phyloP scores from a whole-genome alignment of 1,284 basidiomycete genomes.

The Pseudozyma flocculosa region DNA sequence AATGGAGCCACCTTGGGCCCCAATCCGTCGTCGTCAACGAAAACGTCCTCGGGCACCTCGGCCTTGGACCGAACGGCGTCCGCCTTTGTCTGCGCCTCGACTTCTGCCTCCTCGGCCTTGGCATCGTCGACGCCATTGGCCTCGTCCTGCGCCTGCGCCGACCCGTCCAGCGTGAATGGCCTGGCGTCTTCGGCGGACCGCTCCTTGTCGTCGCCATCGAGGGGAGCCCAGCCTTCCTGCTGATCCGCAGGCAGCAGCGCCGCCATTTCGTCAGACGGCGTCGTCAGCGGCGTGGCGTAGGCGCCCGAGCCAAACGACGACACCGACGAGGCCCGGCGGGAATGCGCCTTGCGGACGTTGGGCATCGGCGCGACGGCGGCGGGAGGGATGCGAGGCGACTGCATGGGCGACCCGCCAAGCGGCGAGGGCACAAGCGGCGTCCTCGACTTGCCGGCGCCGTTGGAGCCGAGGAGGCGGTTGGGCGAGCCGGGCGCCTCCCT shows the following conservation, averaged over 20 bases:
- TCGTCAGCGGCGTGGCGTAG: slow-evolving; percentile 37
- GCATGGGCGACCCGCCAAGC: neutral
- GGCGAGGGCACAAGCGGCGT: neutral
- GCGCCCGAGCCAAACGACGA: slow-evolving; percentile 36
- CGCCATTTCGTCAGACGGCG: slow-evolving; percentile 37
- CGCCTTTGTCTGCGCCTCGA: neutral
- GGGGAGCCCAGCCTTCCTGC: neutral
- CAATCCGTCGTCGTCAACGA: slow-evolving; percentile 1
- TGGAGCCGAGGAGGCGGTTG: neutral
- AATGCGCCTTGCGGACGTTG: slow-evolving; percentile 3
- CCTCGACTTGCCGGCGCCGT: neutral
- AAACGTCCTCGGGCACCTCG: neutral
- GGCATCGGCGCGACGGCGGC: neutral
- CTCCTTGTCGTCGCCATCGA: neutral
- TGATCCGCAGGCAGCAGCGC: slow-evolving; percentile 26
- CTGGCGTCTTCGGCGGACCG: slow-evolving; percentile 9
- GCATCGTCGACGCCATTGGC: neutral
- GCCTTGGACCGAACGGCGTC: neutral
- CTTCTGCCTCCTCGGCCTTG: neutral
- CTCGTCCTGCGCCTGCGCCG: slow-evolving; percentile 3
- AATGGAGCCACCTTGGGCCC: too few species aligned
- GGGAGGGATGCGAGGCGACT: neutral
- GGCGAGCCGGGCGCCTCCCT: neutral
- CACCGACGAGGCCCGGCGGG: slow-evolving; percentile 29
- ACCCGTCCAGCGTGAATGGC: slow-evolving; percentile 12